A percentile compares a stretch with the other conserved stretches of the same genome.
phyloP scores from a whole-genome alignment of 495 filamentous ascomycete species.

The Haplographium delicatum region DNA sequence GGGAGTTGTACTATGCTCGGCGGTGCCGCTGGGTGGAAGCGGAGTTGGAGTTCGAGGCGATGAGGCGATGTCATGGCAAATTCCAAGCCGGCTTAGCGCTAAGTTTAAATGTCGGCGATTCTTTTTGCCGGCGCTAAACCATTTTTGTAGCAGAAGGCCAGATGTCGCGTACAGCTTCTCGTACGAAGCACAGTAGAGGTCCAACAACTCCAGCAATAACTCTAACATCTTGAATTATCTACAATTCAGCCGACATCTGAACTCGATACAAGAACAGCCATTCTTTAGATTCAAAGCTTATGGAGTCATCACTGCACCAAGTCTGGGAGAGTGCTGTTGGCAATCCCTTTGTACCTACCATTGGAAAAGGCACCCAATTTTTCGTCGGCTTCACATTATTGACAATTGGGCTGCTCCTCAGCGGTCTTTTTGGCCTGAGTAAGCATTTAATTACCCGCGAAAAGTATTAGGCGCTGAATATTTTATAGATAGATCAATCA shows the following conservation, averaged over 20 bases:
- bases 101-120: constrained; percentile 7
- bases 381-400: constrained; percentile 74
- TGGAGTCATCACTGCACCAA: constrained; percentile 72
- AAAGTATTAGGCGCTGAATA: neutral
- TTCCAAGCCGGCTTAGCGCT: neutral
- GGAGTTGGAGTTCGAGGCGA: neutral
- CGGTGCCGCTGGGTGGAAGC: too few species aligned
- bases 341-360: constrained; percentile 73
- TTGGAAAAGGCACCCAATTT: constrained; percentile 83
- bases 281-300: constrained; percentile 30
- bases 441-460: constrained; percentile 32
- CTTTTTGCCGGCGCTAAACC: constrained; percentile 3
- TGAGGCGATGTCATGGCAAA: neutral
- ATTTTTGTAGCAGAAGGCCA: neutral
- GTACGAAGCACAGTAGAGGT: too few species aligned
- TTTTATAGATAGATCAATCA: constrained; percentile 73
- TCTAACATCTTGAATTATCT: neutral
- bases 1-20: too few species aligned
- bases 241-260: neutral
- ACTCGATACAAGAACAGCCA: neutral
- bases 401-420: constrained; percentile 57
- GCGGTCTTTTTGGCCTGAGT: constrained; percentile 79
- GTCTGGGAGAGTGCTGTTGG: constrained; percentile 84
- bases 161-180: neutral
- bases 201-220: too few species aligned